Percentiles rank a stretch among this genome's conserved stretches.
Evolutionary conservation across 2,329 filamentous ascomycete species (phyloP).

Genomic region (Fusarium sp.): DNA sequence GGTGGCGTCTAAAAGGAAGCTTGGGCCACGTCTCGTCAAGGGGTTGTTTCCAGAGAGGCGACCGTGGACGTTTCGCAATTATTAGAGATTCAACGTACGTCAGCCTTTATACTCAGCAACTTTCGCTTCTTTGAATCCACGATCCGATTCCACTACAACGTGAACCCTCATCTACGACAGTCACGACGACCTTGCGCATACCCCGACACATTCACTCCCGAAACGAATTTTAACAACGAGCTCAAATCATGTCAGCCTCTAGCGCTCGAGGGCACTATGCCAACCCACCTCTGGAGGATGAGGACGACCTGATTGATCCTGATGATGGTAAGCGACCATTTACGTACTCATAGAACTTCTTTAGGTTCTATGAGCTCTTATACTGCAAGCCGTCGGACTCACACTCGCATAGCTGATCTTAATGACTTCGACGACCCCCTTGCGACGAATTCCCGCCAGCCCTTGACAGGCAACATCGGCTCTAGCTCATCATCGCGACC

Average conservation of each 20-base stretch:
- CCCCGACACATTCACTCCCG: neutral
- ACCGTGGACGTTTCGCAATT: conserved; percentile 49
- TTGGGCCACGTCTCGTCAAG: conserved; percentile 43
- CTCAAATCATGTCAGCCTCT: conserved; percentile 58
- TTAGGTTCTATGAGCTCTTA: neutral
- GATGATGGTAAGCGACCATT: conserved; percentile 73
- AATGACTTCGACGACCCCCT: conserved; percentile 94
- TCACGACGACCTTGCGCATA: neutral
- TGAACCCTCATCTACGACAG: neutral
- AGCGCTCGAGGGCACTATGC: conserved; percentile 68
- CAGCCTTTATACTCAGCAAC: conserved; percentile 43
- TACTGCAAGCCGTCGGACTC: conserved; percentile 17
- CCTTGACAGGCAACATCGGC: conserved; percentile 87
- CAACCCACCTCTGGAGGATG: conserved; percentile 69
- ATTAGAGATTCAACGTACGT: conserved; percentile 42
- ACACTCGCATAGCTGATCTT: conserved; percentile 74
- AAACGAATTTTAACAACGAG: neutral
- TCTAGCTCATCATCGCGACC: conserved; percentile 65
- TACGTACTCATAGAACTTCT: neutral
- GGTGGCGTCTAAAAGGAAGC: conserved; percentile 35
- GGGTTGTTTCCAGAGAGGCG: conserved; percentile 45
- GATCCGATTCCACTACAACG: conserved; percentile 4
- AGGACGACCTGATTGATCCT: conserved; percentile 79
- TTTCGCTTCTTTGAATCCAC: conserved; percentile 12
- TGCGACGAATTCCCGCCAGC: conserved; percentile 75